Conservation (phyloP, 768 basidiomycete species). For the Lactarius vividus region DNA sequence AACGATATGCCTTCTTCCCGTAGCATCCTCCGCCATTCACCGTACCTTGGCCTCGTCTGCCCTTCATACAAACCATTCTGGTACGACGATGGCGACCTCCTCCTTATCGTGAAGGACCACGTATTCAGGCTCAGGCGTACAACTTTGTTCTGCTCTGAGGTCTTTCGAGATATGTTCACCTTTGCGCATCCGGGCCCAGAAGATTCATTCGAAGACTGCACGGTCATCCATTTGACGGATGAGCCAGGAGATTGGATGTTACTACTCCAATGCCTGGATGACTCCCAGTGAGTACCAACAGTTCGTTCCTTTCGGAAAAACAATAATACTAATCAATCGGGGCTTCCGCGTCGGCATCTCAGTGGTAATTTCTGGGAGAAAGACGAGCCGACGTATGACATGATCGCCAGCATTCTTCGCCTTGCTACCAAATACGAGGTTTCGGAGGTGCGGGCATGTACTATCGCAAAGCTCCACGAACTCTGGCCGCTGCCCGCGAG, state of each 20-base stretch:
- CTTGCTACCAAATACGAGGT: conserved; percentile 42
- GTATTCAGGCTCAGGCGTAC: conserved; percentile 29
- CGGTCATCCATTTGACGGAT: conserved; percentile 35
- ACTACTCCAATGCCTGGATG: conserved; percentile 37
- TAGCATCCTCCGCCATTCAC: neutral
- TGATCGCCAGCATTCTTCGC: conserved; percentile 33
- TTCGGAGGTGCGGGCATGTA: conserved; percentile 32
- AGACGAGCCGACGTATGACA: conserved; percentile 31
- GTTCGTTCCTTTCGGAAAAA: neutral
- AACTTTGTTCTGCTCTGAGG: conserved; percentile 28
- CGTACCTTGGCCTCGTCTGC: neutral
- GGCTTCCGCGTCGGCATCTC: neutral
- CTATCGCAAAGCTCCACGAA: conserved; percentile 28
- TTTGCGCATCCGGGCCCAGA: conserved; percentile 35
- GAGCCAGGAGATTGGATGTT: conserved; percentile 34
- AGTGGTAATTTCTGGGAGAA: conserved; percentile 32
- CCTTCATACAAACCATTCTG: conserved; percentile 29
- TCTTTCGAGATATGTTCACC: conserved; percentile 40
- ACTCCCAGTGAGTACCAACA: conserved; percentile 32
- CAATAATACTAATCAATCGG: neutral
- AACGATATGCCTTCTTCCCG: neutral
- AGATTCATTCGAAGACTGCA: conserved; percentile 36
- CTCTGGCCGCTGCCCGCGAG: conserved; percentile 35
- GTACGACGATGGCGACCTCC: conserved; percentile 39
- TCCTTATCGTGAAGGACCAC: conserved; percentile 32